These are phyloP conservation scores for Agastache rugosa DNA, from an alignment of 257 asterid species.

Conservation along the genomic window DNA sequence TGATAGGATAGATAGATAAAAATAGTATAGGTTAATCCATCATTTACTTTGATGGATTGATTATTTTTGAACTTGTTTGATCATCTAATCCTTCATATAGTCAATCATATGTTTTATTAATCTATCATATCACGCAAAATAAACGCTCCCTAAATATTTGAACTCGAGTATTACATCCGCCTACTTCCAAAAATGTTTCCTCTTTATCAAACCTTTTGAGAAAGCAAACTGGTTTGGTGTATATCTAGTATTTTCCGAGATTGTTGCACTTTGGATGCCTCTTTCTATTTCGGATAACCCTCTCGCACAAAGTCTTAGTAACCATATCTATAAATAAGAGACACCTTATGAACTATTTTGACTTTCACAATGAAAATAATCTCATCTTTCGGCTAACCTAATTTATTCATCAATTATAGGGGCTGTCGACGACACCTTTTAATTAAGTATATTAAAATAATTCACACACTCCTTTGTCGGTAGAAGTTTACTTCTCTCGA, in stretches of 20 bases:
- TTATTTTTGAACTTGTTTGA: too few species aligned
- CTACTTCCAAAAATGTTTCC: background rate
- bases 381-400: slow-evolving; percentile 18
- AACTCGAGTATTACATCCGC: background rate
- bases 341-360: background rate
- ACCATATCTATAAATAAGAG: background rate
- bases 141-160: too few species aligned
- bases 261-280: slow-evolving; percentile 12
- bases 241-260: background rate
- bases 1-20: too few species aligned
- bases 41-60: too few species aligned
- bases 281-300: background rate
- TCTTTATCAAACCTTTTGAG: background rate
- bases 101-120: too few species aligned
- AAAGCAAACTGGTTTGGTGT: background rate
- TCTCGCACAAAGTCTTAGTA: background rate
- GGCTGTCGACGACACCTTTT: background rate
- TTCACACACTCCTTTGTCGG: too few species aligned
- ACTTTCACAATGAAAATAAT: background rate
- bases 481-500: too few species aligned
- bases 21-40: too few species aligned
- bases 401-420: background rate
- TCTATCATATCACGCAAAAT: too few species aligned
- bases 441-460: too few species aligned
- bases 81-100: too few species aligned